Base-by-base conservation (phyloP, 2,329 filamentous ascomycete genomes). In the Claviceps purpurea region DNA sequence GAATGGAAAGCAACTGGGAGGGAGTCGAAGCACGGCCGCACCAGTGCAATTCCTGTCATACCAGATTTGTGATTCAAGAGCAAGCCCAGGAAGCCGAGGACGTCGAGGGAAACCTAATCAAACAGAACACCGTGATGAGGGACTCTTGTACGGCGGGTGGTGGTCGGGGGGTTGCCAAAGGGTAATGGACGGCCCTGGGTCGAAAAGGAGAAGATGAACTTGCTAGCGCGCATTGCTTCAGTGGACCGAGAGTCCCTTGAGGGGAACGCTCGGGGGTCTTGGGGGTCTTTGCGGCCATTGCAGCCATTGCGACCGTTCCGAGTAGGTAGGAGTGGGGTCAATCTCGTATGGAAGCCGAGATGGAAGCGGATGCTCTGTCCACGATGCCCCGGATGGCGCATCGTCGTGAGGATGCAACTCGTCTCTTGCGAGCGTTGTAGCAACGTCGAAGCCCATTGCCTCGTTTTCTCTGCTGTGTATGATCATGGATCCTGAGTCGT, bases 161-260 rank as follows among this genome's bases (percentile, higher is more conserved):
- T 26, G 49, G 43, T 43, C 37, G 49, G 45, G 39, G 24, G 16
- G n/a, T 45, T 42, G 42, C 24, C 43, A 34, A 43, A 42, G 50
- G 40, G n/a, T 47, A 7, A 30, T 22, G 47, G 39, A 46, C 24
- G 5, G 44, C 30, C 44, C 40, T 13, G 39, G n/a, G 49, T 49
- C 40, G 52, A 50, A 47, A 47, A 54, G 48, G 44, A 44, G 50
- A 47, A 50, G 26, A 44, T 50, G n/a, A 41, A 50, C 20, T 44
- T 39, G 47, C 20, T 49, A 30, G 47, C 47, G 40, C 47, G 20
- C 30, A 24, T 42, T 7, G 30, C 20, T 30, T 13, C 14, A n/a
- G 30, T 47, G 45, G 45, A 47, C 26, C 43, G 43, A 46, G n/a
- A 34, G 30, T 34, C 30, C 10, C 30, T 34, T 34, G 30, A 34